Base-by-base conservation (phyloP, 2,329 filamentous ascomycete genomes). In the Ilyonectria sp. region DNA sequence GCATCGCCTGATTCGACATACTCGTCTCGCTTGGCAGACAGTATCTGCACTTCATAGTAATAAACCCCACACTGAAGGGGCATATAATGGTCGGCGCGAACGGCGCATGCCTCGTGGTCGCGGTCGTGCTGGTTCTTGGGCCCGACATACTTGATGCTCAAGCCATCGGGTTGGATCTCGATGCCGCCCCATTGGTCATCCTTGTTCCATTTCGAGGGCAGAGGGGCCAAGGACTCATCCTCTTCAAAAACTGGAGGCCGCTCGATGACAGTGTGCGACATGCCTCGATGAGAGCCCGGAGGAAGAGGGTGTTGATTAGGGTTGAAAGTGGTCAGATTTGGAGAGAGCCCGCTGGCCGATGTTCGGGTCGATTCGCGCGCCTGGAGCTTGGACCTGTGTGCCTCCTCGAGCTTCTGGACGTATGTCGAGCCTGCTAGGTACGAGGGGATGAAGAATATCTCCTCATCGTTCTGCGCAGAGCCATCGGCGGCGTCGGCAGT, bases 41-140 rank as follows among this genome's bases (percentile, higher is more conserved):
- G 65, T 54, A 90, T 83, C 17, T 82, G 82, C 26, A 92, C 86
- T 78, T 99, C 96, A 77, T 91, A 99, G 79, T 99, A 99, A 80
- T 97, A 99, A 67, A 99, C 92, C 2, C 96, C 96, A 72, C 93
- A 96, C 76, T 97, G 92, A 40, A 90, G 87, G 4, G 96, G 94
- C 90, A 98, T 98, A 55, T 91, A 89, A 78, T 94, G 86, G 79
- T 99, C 93, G 31, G 95, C 90, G 63, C 96, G 90, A 65, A 97
- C 90, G 13, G 93, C 90, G 40, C 91, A 94, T 19, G 94, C 93
- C 79, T 98, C 96, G 76, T 93, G 85, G 8, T 91, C 89, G 57
- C 86, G 84, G 56, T 89, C 86, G 63, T 80, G 79, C 21, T 83
- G 76, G 26, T 79, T 82, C 74, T 86, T 87, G 1, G 81, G 75